Evolutionary conservation across 2,329 filamentous ascomycete genomes (phyloP), one percentile per base, ranked within the genome.

Genomic region (Chaetomium sp.): DNA sequence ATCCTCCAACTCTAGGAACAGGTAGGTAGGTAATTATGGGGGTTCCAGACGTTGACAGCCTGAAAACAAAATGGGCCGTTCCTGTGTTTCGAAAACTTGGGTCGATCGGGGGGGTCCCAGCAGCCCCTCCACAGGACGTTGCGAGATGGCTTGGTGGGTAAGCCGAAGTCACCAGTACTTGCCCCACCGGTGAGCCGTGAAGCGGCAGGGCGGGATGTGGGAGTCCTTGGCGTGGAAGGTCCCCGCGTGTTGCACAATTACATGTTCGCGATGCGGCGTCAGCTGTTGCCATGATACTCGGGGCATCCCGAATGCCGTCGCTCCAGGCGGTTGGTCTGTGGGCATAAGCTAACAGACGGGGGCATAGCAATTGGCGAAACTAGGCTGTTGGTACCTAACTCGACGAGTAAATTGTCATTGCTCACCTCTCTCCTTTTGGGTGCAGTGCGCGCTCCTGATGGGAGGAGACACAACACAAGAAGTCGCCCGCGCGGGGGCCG

Each of bases 141-240:
- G 10, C 10, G 3, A 51, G 8, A 16, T 12, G 21, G 49, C 12
- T 49, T 16, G 8, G 21, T 13, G 13, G 23, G 38, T 31, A 27
- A 55, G 45, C 60, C 60, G 49, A 68, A 62, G 67, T 67, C 60
- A 27, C 65, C 57, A 60, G 55, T 62, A 63, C 64, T 60, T 57
- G 57, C 63, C 56, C 61, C 64, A 64, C 63, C 31, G 7, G 53
- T 35, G 49, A 55, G 53, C 49, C 42, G n/a, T 29, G 51, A 50
- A 25, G 65, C 38, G 45, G 23, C 35, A 60, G 27, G 42, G 60
- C 49, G 57, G 54, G 47, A 54, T 64, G 63, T 65, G 65, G 66
- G 45, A 58, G 38, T 13, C 35, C 56, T 65, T 63, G 56, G 60
- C 51, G 31, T 47, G 19, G 31, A 33, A 25, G 8, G 21, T 35